A percentile compares a stretch with the other conserved stretches of the same genome.
These are phyloP conservation scores for Eustoma russellianum DNA, from an alignment of 257 asterid species.

Conservation along the genomic window DNA sequence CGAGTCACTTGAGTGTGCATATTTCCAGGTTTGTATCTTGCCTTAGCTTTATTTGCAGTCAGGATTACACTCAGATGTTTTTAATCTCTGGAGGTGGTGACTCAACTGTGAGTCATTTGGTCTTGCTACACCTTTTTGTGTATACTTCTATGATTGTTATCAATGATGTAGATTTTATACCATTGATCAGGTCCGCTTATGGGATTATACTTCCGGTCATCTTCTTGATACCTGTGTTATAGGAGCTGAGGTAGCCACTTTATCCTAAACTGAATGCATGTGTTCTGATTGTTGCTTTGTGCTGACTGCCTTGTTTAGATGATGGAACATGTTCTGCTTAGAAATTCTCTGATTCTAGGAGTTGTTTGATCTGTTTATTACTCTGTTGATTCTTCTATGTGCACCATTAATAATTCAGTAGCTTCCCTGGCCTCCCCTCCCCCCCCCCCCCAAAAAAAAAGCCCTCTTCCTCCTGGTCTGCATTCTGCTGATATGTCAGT, in stretches of 20 bases:
- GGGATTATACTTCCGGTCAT: slow-evolving; percentile 74
- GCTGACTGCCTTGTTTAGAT: neutral
- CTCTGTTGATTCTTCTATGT: too few species aligned
- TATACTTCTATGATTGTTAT: too few species aligned
- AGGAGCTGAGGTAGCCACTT: slow-evolving; percentile 47
- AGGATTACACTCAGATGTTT: slow-evolving; percentile 36
- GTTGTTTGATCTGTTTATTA: neutral
- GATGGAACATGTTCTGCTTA: neutral
- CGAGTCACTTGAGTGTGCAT: slow-evolving; percentile 5
- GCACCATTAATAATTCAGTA: too few species aligned
- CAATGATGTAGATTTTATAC: too few species aligned
- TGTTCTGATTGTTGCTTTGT: slow-evolving; percentile 4
- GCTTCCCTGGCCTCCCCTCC: too few species aligned
- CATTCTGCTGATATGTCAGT: too few species aligned
- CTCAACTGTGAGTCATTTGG: slow-evolving; percentile 69
- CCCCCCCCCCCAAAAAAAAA: neutral
- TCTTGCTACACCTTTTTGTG: neutral
- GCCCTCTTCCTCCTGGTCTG: neutral
- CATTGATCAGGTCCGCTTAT: slow-evolving; percentile 65
- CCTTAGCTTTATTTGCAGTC: slow-evolving; percentile 50
- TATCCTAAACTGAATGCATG: slow-evolving; percentile 8
- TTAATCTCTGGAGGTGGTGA: slow-evolving; percentile 96
- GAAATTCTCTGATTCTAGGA: neutral
- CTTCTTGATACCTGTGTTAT: slow-evolving; percentile 79
- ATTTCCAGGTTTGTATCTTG: slow-evolving; percentile 72